Evolutionary conservation across 2,329 filamentous ascomycete species (phyloP), one percentile per base, ranked within the genome.

Genomic region (Sphaerulina musiva): DNA sequence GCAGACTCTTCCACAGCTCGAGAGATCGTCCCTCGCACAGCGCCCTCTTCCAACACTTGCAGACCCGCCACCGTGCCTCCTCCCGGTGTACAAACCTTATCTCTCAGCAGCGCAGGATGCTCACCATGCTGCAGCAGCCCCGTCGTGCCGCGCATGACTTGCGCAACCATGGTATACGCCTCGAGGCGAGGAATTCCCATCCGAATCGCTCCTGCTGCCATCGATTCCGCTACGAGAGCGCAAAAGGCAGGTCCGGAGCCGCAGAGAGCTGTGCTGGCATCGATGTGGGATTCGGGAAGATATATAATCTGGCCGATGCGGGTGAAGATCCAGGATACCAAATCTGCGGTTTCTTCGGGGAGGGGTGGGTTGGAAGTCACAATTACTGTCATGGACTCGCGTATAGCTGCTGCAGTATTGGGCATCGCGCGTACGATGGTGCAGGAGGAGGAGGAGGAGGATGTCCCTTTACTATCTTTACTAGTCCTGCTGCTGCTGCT

Each of bases 321-420:
- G 66, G 76, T 81, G 76, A 92, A 92, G 64, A 91, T 86, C 83
- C 86, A 90, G 31, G 80, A 83, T 14, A 89, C 79, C 9, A 91
- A 77, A 14, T 65, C 56, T 66, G 79, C 74, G 31, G 78, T 77
- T 14, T 75, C 71, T 1, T 76, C 66, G 4, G 78, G 74, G 11
- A 88, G 74, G 2, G 83, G 78, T 7, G 83, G 81, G 7, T 74
- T 76, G 6, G 78, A 76, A 1, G 78, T 82, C 46, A 82, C 83
- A 61, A 95, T 85, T 51, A 93, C 76, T 7, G 76, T 92, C 87
- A 93, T 93, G 62, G 81, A 84, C 71, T 95, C 85, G 45, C 87
- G 76, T 54, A 95, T 85, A 46, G 87, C 78, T 26, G 84, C 84
- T 9, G 89, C 88, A 0, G 87, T 91, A 74, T 95, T 95, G 62